Percentiles rank a stretch among this genome's conserved stretches.
Conservation (phyloP, 192 early-diverging fungal genomes). For the Blastocladiella britannica region DNA sequence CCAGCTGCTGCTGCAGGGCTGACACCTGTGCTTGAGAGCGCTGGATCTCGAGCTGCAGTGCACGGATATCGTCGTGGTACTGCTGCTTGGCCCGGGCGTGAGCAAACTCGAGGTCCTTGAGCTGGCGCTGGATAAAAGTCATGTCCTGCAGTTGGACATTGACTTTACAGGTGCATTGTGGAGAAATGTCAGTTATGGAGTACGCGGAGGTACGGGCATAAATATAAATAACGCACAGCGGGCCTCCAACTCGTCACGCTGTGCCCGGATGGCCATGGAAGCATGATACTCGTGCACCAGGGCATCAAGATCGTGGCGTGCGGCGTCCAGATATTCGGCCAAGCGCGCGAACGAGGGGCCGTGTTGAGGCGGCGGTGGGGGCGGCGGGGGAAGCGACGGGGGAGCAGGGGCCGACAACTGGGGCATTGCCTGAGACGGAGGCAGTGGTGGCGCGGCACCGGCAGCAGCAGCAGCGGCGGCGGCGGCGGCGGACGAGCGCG, state of each 20-base stretch:
- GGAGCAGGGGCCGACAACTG: too few relatives aligned
- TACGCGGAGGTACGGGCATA: neutral
- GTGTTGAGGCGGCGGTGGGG: slow-evolving; percentile 3
- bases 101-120: neutral
- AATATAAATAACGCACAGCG: slow-evolving; percentile 13
- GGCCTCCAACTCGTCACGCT: slow-evolving; percentile 20
- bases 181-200: neutral
- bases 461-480: too few relatives aligned
- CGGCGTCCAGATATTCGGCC: slow-evolving; percentile 7
- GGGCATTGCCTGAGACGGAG: too few relatives aligned
- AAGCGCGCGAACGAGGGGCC: neutral
- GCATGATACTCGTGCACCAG: slow-evolving; percentile 14
- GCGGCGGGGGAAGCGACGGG: neutral
- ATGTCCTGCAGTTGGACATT: neutral
- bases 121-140: neutral
- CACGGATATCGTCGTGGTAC: neutral
- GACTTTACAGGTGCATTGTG: neutral
- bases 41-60: neutral
- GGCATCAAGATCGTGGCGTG: slow-evolving; percentile 16
- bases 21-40: too few relatives aligned
- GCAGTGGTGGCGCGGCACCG: too few relatives aligned
- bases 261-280: slow-evolving; percentile 9
- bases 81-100: neutral
- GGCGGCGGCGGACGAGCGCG: too few relatives aligned
- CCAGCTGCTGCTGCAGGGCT: too few relatives aligned